Conservation (phyloP, 257 asterid species). For the Thymus mandschuricus region DNA sequence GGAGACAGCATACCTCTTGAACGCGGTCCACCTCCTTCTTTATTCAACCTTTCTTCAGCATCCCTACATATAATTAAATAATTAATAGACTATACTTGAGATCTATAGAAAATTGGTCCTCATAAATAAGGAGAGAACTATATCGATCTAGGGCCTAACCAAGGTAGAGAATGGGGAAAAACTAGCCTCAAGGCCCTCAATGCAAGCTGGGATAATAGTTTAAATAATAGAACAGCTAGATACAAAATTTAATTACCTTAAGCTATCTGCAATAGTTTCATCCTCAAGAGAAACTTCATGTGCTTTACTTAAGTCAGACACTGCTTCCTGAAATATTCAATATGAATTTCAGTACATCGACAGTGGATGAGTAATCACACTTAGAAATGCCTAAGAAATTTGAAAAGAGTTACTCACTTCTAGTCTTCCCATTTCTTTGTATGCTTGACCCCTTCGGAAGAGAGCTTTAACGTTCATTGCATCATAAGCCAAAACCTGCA, state of each 20-base stretch:
- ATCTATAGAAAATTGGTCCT: slow-evolving; percentile 5
- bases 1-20: slow-evolving; percentile 56
- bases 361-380: slow-evolving; percentile 23
- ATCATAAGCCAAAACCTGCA: slow-evolving; percentile 80
- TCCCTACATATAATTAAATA: slow-evolving; percentile 53
- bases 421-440: slow-evolving; percentile 67
- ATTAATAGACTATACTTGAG: slow-evolving; percentile 24
- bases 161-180: neutral
- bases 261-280: slow-evolving; percentile 86
- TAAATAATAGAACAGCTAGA: slow-evolving; percentile 6
- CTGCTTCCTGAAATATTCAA: slow-evolving; percentile 65
- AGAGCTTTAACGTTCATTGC: slow-evolving; percentile 82
- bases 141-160: slow-evolving; percentile 11
- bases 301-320: slow-evolving; percentile 83
- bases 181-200: neutral
- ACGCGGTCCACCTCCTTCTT: slow-evolving; percentile 55
- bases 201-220: slow-evolving; percentile 1
- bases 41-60: slow-evolving; percentile 60
- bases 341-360: slow-evolving; percentile 10
- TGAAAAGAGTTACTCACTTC: slow-evolving; percentile 56
- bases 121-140: slow-evolving; percentile 13
- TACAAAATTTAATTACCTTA: slow-evolving; percentile 59
- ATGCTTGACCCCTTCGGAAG: slow-evolving; percentile 95
- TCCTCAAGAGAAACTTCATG: slow-evolving; percentile 82
- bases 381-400: slow-evolving; percentile 25